phyloP scores from a whole-genome alignment of 768 basidiomycete species.

The Hypholoma sublateritium region DNA sequence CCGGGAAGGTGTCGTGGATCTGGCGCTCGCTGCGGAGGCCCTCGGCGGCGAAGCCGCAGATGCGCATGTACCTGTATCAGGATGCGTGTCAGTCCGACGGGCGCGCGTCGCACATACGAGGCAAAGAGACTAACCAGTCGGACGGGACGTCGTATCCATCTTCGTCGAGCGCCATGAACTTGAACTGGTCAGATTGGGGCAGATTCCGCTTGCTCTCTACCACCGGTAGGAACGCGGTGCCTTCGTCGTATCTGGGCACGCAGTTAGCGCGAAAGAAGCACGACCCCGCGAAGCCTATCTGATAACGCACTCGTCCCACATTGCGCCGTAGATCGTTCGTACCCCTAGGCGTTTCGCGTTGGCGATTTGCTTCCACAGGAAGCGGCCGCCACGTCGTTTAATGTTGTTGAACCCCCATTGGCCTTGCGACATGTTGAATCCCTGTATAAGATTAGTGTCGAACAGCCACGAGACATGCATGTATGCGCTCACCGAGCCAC shows the following conservation, averaged over 20 bases:
- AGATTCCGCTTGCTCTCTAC: conserved; percentile 57
- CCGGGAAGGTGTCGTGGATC: conserved; percentile 62
- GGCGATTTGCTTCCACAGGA: conserved; percentile 78
- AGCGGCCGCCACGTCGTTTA: conserved; percentile 69
- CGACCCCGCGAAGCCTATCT: conserved; percentile 7
- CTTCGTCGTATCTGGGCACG: conserved; percentile 71
- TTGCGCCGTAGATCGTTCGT: conserved; percentile 73
- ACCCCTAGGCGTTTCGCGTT: conserved; percentile 64
- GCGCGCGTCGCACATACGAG: conserved; percentile 1
- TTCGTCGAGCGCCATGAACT: conserved; percentile 72
- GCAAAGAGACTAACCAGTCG: conserved; percentile 62
- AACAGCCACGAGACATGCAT: conserved; percentile 1
- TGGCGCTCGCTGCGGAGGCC: conserved; percentile 63
- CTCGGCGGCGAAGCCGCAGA: conserved; percentile 72
- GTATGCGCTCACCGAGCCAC: conserved; percentile 67
- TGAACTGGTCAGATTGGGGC: conserved; percentile 57
- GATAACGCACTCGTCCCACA: conserved; percentile 78
- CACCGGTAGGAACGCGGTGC: conserved; percentile 79
- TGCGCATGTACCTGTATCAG: conserved; percentile 67
- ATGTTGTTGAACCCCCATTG: conserved; percentile 74
- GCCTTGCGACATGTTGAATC: conserved; percentile 69
- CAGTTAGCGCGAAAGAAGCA: neutral
- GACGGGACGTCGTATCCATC: conserved; percentile 77
- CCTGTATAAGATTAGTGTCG: conserved; percentile 39
- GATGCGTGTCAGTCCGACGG: neutral